These are phyloP conservation scores for Trichoderma semiorbis DNA, from an alignment of 2,329 filamentous ascomycete genomes.

Conservation along the genomic window DNA sequence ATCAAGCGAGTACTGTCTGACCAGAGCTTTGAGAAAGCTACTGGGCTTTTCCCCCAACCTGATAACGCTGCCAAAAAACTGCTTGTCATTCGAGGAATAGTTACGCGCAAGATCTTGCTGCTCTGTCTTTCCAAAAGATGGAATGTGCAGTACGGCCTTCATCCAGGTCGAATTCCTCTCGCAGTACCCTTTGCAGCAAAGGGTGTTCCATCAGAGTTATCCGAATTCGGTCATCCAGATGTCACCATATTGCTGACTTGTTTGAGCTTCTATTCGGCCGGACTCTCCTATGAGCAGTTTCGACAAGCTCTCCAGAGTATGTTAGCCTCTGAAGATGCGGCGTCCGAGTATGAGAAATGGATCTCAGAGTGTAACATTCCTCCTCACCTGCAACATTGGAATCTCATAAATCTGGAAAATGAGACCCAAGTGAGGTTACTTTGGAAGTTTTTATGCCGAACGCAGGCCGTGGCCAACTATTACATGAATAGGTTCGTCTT, in stretches of 20 bases:
- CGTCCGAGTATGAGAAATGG: slow-evolving; percentile 53
- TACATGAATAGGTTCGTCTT: slow-evolving; percentile 64
- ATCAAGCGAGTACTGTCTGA: slow-evolving; percentile 1
- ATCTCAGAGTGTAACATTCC: slow-evolving; percentile 42
- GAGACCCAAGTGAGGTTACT: slow-evolving; percentile 46
- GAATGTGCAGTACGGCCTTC: slow-evolving; percentile 63
- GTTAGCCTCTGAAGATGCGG: slow-evolving; percentile 51
- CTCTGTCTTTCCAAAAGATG: slow-evolving; percentile 60
- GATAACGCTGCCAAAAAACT: neutral
- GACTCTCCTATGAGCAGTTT: slow-evolving; percentile 49
- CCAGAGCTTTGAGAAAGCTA: neutral
- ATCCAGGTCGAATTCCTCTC: slow-evolving; percentile 52
- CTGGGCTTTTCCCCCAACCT: neutral
- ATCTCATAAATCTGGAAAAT: slow-evolving; percentile 58
- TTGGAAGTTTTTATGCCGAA: slow-evolving; percentile 48
- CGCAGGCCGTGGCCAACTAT: slow-evolving; percentile 53
- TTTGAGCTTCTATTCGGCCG: slow-evolving; percentile 64
- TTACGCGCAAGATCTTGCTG: slow-evolving; percentile 44
- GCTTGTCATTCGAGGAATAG: slow-evolving; percentile 1
- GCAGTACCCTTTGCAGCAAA: slow-evolving; percentile 46
- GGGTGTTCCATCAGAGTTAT: slow-evolving; percentile 57
- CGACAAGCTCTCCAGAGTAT: slow-evolving; percentile 48
- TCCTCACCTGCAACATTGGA: slow-evolving; percentile 48
- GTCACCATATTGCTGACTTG: slow-evolving; percentile 63
- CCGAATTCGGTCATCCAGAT: slow-evolving; percentile 67